phyloP scores from a whole-genome alignment of 495 filamentous ascomycete genomes.

The Neurospora sp. region DNA sequence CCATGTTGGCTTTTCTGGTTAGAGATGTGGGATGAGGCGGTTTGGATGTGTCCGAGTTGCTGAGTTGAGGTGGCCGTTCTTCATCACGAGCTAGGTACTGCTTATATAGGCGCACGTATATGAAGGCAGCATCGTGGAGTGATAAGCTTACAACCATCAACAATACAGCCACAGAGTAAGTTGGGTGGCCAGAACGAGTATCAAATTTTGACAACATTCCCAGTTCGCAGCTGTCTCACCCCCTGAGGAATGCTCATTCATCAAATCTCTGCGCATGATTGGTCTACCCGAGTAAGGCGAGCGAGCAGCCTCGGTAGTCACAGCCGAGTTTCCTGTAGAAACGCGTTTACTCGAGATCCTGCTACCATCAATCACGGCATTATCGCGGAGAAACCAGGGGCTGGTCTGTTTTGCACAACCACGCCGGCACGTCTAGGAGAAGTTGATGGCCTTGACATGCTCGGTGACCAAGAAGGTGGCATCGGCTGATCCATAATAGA shows the following conservation, averaged over 20 bases:
- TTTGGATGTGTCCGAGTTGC: neutral
- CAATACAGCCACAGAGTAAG: neutral
- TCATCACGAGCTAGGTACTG: neutral
- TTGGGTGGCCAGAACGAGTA: neutral
- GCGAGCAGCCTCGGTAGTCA: neutral
- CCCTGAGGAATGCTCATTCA: neutral
- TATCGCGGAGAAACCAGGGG: neutral
- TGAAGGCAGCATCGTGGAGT: neutral
- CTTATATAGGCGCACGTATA: neutral
- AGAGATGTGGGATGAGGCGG: neutral
- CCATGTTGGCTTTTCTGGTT: neutral
- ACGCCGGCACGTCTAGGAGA: neutral
- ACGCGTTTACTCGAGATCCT: neutral
- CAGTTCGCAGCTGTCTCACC: neutral
- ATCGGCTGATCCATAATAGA: conserved; percentile 46
- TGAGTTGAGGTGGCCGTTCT: neutral
- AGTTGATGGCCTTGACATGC: conserved; percentile 42
- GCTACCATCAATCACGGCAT: neutral
- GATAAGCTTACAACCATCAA: neutral
- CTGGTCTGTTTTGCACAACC: neutral
- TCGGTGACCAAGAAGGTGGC: conserved; percentile 48
- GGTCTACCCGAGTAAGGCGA: neutral
- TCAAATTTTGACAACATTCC: neutral
- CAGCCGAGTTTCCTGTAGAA: neutral
- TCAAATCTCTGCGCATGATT: neutral